Conservation (phyloP, 1,139 yeast species). For the Yamadazyma mexicana region DNA sequence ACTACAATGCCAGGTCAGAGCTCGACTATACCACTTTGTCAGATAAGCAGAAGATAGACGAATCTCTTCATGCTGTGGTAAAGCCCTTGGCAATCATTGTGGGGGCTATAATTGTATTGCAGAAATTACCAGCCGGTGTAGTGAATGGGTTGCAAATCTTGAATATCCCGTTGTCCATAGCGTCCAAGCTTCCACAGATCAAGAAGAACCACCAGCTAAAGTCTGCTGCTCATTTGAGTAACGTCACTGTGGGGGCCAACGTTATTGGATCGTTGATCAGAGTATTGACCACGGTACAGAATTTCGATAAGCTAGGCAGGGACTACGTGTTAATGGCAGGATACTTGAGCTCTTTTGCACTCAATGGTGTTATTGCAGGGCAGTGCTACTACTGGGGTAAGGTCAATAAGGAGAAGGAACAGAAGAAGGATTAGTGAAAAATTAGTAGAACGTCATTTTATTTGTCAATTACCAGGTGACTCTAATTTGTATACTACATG, state of each 20-base stretch:
- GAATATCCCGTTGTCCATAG: constrained; percentile 53
- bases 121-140: constrained; percentile 31
- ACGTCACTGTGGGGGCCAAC: constrained; percentile 55
- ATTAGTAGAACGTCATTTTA: too few relatives aligned
- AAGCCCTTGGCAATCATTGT: constrained; percentile 30
- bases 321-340: constrained; percentile 38
- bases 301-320: constrained; percentile 24
- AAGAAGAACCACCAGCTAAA: constrained; percentile 43
- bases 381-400: constrained; percentile 31
- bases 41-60: constrained; percentile 21
- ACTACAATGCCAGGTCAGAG: constrained; percentile 25
- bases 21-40: constrained; percentile 15
- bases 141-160: constrained; percentile 44
- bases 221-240: constrained; percentile 56
- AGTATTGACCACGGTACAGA: constrained; percentile 54
- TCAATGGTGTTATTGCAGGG: constrained; percentile 34
- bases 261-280: constrained; percentile 55
- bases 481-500: too few relatives aligned
- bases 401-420: constrained; percentile 10
- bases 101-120: constrained; percentile 29
- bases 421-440: neutral
- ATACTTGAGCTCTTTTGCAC: constrained; percentile 31
- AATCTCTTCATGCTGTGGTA: constrained; percentile 13
- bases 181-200: constrained; percentile 60
- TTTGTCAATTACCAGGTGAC: too few relatives aligned